A percentile compares a stretch with the other conserved stretches of the same genome.
These are phyloP conservation scores for Amniculicola lignicola DNA, from an alignment of 495 filamentous ascomycete species.

Conservation along the genomic window DNA sequence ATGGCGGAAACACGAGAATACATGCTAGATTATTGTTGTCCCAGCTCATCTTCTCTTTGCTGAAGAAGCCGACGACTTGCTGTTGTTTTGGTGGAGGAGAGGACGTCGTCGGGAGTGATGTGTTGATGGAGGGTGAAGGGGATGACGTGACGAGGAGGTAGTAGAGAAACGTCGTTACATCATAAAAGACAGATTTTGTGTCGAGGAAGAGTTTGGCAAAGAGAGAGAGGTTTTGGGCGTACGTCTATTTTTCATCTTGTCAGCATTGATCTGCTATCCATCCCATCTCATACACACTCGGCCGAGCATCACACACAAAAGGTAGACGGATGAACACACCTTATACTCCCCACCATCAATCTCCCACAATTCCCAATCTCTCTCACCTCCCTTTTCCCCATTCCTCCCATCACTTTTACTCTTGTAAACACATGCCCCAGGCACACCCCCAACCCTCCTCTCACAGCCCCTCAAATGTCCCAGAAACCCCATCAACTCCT, in stretches of 20 bases:
- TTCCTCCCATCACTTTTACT: neutral
- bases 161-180: slow-evolving; percentile 91
- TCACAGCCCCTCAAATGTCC: slow-evolving; percentile 47
- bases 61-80: slow-evolving; percentile 90
- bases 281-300: slow-evolving; percentile 36
- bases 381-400: slow-evolving; percentile 4
- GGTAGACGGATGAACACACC: slow-evolving; percentile 46
- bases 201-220: slow-evolving; percentile 98
- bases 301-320: neutral
- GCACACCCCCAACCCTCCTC: neutral
- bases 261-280: neutral
- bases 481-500: slow-evolving; percentile 60
- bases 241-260: slow-evolving; percentile 52
- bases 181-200: slow-evolving; percentile 97
- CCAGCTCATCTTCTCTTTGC: slow-evolving; percentile 97
- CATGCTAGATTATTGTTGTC: slow-evolving; percentile 98
- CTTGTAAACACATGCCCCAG: neutral
- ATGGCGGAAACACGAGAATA: slow-evolving; percentile 93
- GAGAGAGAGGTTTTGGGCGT: slow-evolving; percentile 90
- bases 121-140: slow-evolving; percentile 38
- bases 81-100: neutral
- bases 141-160: slow-evolving; percentile 75
- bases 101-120: neutral
- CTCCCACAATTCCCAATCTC: slow-evolving; percentile 58
- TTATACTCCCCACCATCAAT: slow-evolving; percentile 83